These are phyloP conservation scores for Lodderomyces metapsilosis DNA, from an alignment of 1,139 yeast genomes.

Conservation along the genomic window DNA sequence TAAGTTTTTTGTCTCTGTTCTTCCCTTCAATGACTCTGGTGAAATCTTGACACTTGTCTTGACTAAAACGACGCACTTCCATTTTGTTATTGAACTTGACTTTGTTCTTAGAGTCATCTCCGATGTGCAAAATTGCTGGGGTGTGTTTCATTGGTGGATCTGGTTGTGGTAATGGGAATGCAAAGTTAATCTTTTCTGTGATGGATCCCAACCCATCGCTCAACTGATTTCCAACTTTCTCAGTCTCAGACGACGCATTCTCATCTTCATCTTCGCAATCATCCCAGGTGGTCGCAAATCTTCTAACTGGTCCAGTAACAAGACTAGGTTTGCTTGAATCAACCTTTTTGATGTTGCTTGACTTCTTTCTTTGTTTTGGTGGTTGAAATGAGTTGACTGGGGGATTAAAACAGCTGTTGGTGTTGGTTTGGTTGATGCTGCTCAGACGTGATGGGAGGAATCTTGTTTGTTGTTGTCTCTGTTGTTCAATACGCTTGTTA, in stretches of 20 bases:
- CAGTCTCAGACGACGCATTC: neutral
- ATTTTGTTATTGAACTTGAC: too few species aligned
- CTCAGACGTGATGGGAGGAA: neutral
- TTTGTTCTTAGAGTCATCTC: too few species aligned
- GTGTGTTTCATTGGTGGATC: neutral
- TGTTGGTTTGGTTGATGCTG: neutral
- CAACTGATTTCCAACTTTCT: neutral
- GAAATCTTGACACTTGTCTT: too few species aligned
- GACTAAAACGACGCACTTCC: too few species aligned
- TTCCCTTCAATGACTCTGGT: too few species aligned
- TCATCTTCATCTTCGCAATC: neutral
- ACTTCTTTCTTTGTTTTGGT: neutral
- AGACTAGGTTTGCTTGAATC: neutral
- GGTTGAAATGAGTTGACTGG: neutral
- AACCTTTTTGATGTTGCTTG: neutral
- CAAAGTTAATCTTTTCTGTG: neutral
- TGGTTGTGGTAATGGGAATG: neutral
- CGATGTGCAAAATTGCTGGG: too few species aligned
- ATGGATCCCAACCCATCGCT: neutral
- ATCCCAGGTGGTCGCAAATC: neutral
- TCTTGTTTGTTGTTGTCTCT: too few species aligned
- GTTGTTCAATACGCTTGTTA: too few species aligned
- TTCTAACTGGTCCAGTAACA: neutral
- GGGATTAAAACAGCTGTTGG: neutral
- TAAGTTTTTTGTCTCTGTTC: too few species aligned